Evolutionary conservation across 495 filamentous ascomycete genomes (phyloP).

Genomic region (Aspergillus nidulans): DNA sequence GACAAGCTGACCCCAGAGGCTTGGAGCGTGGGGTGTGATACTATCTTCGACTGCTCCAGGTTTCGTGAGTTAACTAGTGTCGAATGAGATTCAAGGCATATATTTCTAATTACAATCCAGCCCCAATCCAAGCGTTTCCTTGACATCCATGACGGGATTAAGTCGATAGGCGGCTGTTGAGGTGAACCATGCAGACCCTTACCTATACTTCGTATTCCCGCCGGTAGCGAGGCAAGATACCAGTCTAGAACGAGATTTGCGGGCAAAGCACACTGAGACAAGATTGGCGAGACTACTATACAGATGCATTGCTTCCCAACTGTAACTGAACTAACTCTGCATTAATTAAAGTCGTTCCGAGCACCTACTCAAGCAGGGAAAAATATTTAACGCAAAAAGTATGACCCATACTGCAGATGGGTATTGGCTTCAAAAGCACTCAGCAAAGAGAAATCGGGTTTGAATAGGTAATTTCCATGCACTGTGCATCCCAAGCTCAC

Average conservation of each 20-base stretch:
- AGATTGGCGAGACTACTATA: conserved; percentile 8
- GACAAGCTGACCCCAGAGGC: not conserved
- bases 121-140: no score
- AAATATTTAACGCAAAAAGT: conserved; percentile 7
- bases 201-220: not conserved
- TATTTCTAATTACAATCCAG: not conserved
- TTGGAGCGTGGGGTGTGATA: not conserved
- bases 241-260: not conserved
- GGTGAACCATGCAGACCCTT: not conserved
- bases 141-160: not conserved
- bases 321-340: conserved; percentile 9
- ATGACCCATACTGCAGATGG: conserved; percentile 42
- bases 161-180: not conserved
- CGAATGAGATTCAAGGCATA: not conserved
- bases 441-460: conserved; percentile 21
- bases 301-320: conserved; percentile 13
- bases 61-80: not conserved
- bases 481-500: conserved; percentile 4
- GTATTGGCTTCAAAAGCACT: conserved; percentile 17
- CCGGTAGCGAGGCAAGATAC: not conserved
- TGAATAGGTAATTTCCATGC: conserved; percentile 2
- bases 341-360: conserved; percentile 10
- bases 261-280: not conserved
- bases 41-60: not conserved
- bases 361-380: conserved; percentile 4